A percentile compares a stretch with the other conserved stretches of the same genome.
These are phyloP conservation scores for Penicillium vulpinum DNA, from an alignment of 2,329 filamentous ascomycete genomes.

Conservation along the genomic window DNA sequence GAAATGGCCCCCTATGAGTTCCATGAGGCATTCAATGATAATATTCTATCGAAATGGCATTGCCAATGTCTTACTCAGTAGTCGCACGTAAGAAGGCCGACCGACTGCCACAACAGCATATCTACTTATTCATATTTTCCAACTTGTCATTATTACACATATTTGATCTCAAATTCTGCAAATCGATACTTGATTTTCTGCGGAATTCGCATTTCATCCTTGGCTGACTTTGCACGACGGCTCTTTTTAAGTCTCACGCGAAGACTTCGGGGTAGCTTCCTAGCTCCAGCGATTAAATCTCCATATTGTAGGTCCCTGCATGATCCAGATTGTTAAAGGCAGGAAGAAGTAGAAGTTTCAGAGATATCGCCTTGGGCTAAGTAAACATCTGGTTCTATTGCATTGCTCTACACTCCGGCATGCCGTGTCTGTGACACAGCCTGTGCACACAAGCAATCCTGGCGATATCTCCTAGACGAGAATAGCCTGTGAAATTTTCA, in stretches of 20 bases:
- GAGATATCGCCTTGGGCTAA: neutral
- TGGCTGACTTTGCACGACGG: neutral
- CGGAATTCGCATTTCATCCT: neutral
- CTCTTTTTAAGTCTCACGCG: neutral
- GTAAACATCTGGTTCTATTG: neutral
- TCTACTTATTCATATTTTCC: neutral
- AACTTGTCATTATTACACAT: neutral
- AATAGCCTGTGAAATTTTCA: neutral
- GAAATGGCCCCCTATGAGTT: neutral
- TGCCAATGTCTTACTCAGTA: neutral
- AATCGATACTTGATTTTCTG: neutral
- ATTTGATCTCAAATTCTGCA: neutral
- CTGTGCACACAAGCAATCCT: neutral
- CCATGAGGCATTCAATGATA: neutral
- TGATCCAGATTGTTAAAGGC: no score
- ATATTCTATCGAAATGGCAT: neutral
- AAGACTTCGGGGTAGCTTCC: no score
- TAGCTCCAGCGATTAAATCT: no score
- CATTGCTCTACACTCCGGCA: neutral
- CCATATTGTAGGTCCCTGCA: no score
- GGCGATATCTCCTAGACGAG: neutral
- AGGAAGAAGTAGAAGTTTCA: no score
- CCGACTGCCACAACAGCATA: neutral
- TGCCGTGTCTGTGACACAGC: neutral
- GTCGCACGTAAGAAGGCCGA: neutral